Evolutionary conservation across 1,284 basidiomycete species (phyloP).

Genomic region (Pholiota adiposa): DNA sequence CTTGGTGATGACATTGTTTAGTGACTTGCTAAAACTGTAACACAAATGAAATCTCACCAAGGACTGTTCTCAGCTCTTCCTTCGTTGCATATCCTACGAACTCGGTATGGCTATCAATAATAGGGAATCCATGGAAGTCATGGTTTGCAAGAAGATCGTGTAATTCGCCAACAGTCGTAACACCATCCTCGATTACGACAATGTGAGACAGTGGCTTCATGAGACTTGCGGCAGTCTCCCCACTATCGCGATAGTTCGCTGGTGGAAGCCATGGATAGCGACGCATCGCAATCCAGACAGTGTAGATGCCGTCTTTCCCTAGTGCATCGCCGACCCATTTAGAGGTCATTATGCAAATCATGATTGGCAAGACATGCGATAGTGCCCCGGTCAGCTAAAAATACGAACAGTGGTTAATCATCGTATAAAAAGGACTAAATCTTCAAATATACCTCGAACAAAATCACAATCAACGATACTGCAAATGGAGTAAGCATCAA

Average conservation of each 20-base stretch:
- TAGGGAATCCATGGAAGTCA: constrained; percentile 65
- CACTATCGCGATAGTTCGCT: constrained; percentile 66
- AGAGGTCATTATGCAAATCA: constrained; percentile 76
- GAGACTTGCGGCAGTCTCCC: constrained; percentile 62
- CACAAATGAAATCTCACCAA: constrained; percentile 46
- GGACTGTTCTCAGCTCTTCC: constrained; percentile 51
- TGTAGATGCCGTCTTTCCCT: constrained; percentile 74
- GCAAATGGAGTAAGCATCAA: constrained; percentile 37
- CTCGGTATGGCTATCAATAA: constrained; percentile 49
- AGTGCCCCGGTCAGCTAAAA: constrained; percentile 67
- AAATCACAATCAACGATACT: too few species aligned
- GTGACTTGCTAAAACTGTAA: neutral
- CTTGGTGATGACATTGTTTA: constrained; percentile 9
- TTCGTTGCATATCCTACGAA: constrained; percentile 65
- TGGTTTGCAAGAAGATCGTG: constrained; percentile 46
- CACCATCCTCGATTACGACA: constrained; percentile 54
- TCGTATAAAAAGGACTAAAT: too few species aligned
- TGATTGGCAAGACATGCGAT: constrained; percentile 79
- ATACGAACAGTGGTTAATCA: neutral
- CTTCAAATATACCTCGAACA: too few species aligned
- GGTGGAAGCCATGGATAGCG: constrained; percentile 79
- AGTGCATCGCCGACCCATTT: constrained; percentile 80
- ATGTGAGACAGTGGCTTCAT: constrained; percentile 62
- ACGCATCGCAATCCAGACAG: constrained; percentile 74
- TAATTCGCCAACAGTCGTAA: constrained; percentile 47